Conservation (phyloP, 129 eudicot species). For the Saposhnikovia divaricata region DNA sequence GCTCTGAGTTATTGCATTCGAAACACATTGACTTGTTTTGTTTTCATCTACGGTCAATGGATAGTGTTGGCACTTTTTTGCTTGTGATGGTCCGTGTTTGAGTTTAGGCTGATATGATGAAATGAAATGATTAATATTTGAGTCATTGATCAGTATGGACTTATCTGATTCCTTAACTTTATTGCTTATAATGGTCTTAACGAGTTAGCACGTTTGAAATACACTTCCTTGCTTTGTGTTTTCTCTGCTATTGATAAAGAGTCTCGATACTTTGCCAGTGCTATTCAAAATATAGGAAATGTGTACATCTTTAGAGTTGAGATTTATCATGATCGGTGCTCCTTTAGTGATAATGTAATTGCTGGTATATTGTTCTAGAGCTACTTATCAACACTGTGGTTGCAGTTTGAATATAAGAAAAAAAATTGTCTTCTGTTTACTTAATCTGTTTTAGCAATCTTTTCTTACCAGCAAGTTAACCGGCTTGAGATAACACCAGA, state of each 20-base stretch:
- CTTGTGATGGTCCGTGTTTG: neutral
- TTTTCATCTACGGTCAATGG: neutral
- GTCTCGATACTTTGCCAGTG: neutral
- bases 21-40: neutral
- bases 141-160: neutral
- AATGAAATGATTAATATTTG: neutral
- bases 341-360: neutral
- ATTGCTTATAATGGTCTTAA: neutral
- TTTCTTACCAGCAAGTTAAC: conserved; percentile 68
- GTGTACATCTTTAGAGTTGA: neutral
- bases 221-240: neutral
- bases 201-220: neutral
- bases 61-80: no score
- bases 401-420: neutral
- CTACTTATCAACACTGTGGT: neutral
- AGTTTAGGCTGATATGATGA: neutral
- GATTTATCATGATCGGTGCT: neutral
- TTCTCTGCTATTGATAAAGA: neutral
- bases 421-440: neutral
- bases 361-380: neutral
- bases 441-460: conserved; percentile 12
- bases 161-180: neutral
- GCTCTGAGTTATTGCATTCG: neutral
- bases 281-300: neutral
- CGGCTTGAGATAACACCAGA: conserved; percentile 98